A percentile compares a stretch with the other conserved stretches of the same genome.
Conservation (phyloP, 805 yeast species). For the Candida sakaeoensis region DNA sequence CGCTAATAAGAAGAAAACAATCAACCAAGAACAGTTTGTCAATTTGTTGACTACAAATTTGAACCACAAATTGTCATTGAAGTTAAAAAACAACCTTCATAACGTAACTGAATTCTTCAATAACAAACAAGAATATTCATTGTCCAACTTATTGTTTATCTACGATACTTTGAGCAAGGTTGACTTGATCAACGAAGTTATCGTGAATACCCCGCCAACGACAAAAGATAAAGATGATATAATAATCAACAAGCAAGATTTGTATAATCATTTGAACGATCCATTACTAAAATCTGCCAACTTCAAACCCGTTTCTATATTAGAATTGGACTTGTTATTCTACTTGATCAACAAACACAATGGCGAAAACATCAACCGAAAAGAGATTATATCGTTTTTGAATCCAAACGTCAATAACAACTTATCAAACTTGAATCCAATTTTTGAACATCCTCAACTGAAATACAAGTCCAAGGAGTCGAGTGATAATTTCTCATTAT, state of each 20-base stretch:
- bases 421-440: conserved; percentile 28
- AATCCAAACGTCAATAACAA: conserved; percentile 53
- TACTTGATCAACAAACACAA: conserved; percentile 32
- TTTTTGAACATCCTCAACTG: conserved; percentile 42
- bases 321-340: conserved; percentile 39
- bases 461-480: conserved; percentile 24
- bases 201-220: conserved; percentile 45
- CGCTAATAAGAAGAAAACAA: conserved; percentile 28
- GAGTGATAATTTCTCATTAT: conserved; percentile 39
- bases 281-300: conserved; percentile 41
- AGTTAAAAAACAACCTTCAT: conserved; percentile 32
- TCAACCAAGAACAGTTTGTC: conserved; percentile 28
- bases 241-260: conserved; percentile 37
- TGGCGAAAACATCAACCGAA: conserved; percentile 38
- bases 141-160: conserved; percentile 37
- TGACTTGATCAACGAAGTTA: conserved; percentile 43
- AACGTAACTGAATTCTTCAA: conserved; percentile 34
- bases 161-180: conserved; percentile 39
- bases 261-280: conserved; percentile 41
- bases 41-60: conserved; percentile 33
- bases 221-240: conserved; percentile 38
- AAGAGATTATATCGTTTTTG: conserved; percentile 43
- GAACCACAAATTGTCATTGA: conserved; percentile 37
- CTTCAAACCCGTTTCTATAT: conserved; percentile 38
- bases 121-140: conserved; percentile 27